Base-by-base conservation (phyloP, 805 yeast genomes). In the Wickerhamiella vanderwaltii region DNA sequence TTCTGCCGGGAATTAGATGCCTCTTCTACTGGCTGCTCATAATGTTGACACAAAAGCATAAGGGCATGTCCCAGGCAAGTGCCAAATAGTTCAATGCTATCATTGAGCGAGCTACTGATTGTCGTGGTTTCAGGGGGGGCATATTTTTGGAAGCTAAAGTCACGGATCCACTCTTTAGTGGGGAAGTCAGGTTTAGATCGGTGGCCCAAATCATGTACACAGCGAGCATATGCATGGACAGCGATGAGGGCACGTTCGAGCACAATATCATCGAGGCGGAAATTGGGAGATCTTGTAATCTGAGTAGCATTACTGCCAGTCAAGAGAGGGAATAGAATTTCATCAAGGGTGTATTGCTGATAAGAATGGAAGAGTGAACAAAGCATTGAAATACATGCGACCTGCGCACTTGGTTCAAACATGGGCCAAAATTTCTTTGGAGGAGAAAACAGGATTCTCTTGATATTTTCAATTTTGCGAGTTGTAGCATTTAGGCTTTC, bases 401-500 rank as follows among this genome's bases (percentile, higher is more conserved):
- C 71, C 5, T 81, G 67, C 13, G 85, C 59, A 7, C 67, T 63
- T 2, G 72, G 58, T 48, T 84, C 91, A 3, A 77, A 65, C 0
- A 74, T 68, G 1, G 81, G 60, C 96, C 96, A 88, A 29, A 75
- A 75, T 48, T 78, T 82, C 49, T 81, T 83, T 45, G 71, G 72
- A 29, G 63, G 62, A 11, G 57, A 46, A 18, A 87, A 63, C 31
- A 82, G 58, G 4, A 73, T 47, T 37, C 71, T 69, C 44, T 79
- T 75, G 25, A 91, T 61, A 2, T 62, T 54, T 44, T 80, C 94
- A 38, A 91, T 66, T 43, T 78, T 79, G 52, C 86, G 78, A 2
- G 87, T 76, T 0, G 94, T 86, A 45, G 82, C 79, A 56, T 88
- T 91, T 51, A 88, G 63, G 0, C 96, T 80, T 50, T 93, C 98